Evolutionary conservation across 176 grass and related monocot species (phyloP).

Genomic region (Secale cereale): DNA sequence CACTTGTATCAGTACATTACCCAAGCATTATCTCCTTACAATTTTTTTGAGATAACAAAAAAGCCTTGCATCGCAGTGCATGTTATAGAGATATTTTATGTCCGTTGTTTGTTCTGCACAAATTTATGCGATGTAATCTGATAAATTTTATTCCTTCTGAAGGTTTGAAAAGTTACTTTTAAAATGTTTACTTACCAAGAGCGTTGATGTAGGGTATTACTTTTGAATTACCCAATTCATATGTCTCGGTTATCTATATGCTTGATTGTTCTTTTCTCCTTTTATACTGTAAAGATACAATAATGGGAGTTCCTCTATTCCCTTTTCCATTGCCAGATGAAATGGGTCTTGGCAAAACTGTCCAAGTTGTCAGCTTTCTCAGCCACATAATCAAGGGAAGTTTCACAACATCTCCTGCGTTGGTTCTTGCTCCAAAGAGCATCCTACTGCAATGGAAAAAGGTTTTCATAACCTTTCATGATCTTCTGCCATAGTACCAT

Average conservation of each 20-base stretch:
- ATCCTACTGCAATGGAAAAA: slow-evolving; percentile 80
- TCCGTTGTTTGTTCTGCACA: background rate
- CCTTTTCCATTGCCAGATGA: slow-evolving; percentile 55
- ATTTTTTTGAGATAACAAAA: background rate
- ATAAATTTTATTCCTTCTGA: background rate
- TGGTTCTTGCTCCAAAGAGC: slow-evolving; percentile 73
- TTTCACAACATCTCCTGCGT: slow-evolving; percentile 33
- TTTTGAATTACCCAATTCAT: background rate
- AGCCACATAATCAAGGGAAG: slow-evolving; percentile 43
- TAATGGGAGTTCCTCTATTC: background rate
- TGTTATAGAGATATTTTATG: background rate
- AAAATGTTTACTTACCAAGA: background rate
- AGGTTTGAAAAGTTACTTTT: background rate
- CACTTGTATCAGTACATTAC: background rate
- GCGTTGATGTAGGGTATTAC: background rate
- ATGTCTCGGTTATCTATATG: background rate
- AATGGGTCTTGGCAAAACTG: slow-evolving; percentile 84
- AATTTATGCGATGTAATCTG: background rate
- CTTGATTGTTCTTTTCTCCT: background rate
- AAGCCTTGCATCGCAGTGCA: background rate
- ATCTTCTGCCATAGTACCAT: background rate
- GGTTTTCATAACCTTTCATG: slow-evolving; percentile 32
- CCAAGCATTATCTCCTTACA: background rate
- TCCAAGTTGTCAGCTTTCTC: slow-evolving; percentile 70
- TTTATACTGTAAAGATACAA: background rate